Evolutionary conservation across 352 stramenopile genomes (phyloP), one percentile per base, ranked within the genome.

Genomic region (Elongisporangium anandrum): DNA sequence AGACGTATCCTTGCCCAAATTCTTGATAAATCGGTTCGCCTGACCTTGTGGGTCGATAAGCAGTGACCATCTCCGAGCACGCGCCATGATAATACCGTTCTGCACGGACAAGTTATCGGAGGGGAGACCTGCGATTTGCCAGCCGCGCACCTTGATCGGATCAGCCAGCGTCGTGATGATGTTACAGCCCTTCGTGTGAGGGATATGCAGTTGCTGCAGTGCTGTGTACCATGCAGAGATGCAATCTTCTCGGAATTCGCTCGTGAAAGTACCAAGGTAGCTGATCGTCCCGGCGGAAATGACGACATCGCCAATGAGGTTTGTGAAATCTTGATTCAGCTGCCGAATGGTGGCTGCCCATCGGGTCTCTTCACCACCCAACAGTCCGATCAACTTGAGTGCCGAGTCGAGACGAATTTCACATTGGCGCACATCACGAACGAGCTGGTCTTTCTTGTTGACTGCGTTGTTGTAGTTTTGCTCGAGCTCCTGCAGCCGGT

Each of bases 41-140:
- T 97, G 91, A 1, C 91, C 91, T 68, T 97, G 91, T 7, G 91
- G 91, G 45, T 97, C 91, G 24, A 97, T 97, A 8, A 97, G 60
- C 19, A 97, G 65, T 0, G 91, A 80, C 91, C 90, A 97, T 10
- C 91, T 72, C 51, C 87, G 71, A 5, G 90, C 85, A 20, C 77
- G 70, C 0, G 77, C 80, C 69, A 97, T 97, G 50, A 97, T 96
- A 38, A 97, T 95, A 13, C 94, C 96, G 62, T 98, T 98, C 55
- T 98, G 92, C 13, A 92, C 98, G 29, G 87, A 96, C n/a, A 97
- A 72, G 0, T 81, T 89, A 55, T 97, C 91, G 0, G 84, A 91
- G 2, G 91, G 91, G 2, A 97, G 72, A 0, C 86, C 87, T 21
- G 82, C 80, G 51, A 97, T 93, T 60, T 97, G 87, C 90, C 90